Conservation (phyloP, 768 basidiomycete genomes). For the Agrocybe pediades region DNA sequence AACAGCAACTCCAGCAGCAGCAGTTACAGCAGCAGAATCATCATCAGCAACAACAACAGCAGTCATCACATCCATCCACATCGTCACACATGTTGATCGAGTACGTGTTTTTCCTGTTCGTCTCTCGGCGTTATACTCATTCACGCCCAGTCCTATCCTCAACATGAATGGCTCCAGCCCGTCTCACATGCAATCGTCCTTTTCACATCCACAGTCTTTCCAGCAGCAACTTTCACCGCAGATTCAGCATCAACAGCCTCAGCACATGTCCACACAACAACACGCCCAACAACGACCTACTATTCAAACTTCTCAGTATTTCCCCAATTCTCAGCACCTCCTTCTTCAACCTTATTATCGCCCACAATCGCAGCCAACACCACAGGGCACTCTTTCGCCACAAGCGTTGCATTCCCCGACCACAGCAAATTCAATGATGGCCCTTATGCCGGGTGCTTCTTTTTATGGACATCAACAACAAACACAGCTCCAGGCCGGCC, state of each 20-base stretch:
- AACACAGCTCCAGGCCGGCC: slow-evolving; percentile 10
- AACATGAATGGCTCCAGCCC: slow-evolving; percentile 53
- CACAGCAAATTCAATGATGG: slow-evolving; percentile 41
- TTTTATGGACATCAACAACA: slow-evolving; percentile 26
- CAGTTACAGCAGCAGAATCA: slow-evolving; percentile 25
- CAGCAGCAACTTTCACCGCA: slow-evolving; percentile 30
- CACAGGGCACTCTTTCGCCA: slow-evolving; percentile 71
- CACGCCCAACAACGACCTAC: not conserved
- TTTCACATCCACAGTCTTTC: slow-evolving; percentile 44
- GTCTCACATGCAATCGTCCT: slow-evolving; percentile 43
- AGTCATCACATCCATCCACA: slow-evolving; percentile 27
- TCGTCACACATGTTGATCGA: slow-evolving; percentile 64
- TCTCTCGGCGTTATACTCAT: slow-evolving; percentile 11
- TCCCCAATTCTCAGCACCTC: slow-evolving; percentile 16
- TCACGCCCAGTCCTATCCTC: slow-evolving; percentile 53
- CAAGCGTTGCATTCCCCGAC: slow-evolving; percentile 65
- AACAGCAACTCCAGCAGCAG: slow-evolving; percentile 29
- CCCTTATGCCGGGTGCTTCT: slow-evolving; percentile 32
- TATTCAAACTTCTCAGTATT: slow-evolving; percentile 9
- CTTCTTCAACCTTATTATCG: slow-evolving; percentile 27
- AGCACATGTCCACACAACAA: slow-evolving; percentile 23
- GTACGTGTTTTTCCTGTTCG: slow-evolving; percentile 42
- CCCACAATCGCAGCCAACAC: slow-evolving; percentile 33
- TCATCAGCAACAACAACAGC: slow-evolving; percentile 31
- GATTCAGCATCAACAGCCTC: slow-evolving; percentile 18